Percentiles rank a stretch among this genome's conserved stretches.
phyloP scores from a whole-genome alignment of 2,329 filamentous ascomycete species.

The Esteya vermicola region DNA sequence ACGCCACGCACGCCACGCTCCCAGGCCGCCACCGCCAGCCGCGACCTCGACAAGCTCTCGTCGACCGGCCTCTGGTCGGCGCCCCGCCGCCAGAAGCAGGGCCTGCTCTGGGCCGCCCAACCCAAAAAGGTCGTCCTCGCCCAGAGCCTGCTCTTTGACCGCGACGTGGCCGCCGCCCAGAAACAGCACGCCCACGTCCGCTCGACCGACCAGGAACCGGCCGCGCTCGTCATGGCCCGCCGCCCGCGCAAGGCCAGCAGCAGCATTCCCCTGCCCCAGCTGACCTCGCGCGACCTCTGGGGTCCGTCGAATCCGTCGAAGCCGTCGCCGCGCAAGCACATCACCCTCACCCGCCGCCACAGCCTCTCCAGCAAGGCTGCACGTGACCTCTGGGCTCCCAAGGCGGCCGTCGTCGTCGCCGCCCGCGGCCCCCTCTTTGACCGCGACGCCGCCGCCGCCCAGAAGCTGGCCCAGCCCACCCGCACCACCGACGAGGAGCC shows the following conservation, averaged over 20 bases:
- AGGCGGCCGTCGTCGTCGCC: neutral
- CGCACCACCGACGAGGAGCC: conserved; percentile 10
- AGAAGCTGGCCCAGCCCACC: conserved; percentile 3
- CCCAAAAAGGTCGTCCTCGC: neutral
- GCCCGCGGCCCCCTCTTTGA: conserved; percentile 6
- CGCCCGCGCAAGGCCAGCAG: conserved; percentile 7
- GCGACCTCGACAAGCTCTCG: conserved; percentile 13
- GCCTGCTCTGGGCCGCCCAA: neutral
- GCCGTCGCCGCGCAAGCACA: neutral
- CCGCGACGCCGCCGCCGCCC: conserved; percentile 3
- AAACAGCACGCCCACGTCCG: conserved; percentile 1
- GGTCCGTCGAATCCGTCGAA: neutral
- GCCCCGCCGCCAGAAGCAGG: neutral
- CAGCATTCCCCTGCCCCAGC: conserved; percentile 1
- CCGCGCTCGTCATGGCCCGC: conserved; percentile 11
- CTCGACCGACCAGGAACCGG: conserved; percentile 6
- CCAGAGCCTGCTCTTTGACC: conserved; percentile 5
- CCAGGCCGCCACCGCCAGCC: conserved; percentile 13
- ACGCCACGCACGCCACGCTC: conserved; percentile 14
- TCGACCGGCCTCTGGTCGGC: conserved; percentile 15
- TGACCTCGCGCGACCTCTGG: conserved; percentile 6
- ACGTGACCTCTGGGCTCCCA: conserved; percentile 6
- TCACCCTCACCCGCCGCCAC: too few species aligned
- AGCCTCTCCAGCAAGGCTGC: neutral
- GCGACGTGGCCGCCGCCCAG: neutral